These are phyloP conservation scores for Pseudogymnoascus sp. DNA, from an alignment of 2,329 filamentous ascomycete genomes.

Conservation along the genomic window DNA sequence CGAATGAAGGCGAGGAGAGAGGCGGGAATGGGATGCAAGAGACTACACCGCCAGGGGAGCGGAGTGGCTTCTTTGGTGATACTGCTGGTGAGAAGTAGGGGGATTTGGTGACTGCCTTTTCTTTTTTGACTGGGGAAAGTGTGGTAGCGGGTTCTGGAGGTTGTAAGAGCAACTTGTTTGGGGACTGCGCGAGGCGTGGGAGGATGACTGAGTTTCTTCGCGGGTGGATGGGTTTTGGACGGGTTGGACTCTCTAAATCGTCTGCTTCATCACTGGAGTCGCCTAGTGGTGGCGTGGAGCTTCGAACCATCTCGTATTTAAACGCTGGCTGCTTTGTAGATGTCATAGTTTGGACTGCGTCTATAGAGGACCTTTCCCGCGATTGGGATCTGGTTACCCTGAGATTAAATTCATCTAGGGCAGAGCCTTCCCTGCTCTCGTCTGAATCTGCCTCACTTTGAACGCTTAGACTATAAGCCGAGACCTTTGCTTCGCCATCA, in stretches of 20 bases:
- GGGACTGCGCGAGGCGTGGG: background rate
- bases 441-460: background rate
- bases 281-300: background rate
- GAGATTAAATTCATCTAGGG: background rate
- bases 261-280: background rate
- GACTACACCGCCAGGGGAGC: slow-evolving; percentile 30
- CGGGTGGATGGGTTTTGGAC: background rate
- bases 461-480: background rate
- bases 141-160: background rate
- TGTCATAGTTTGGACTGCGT: background rate
- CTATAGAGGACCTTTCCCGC: background rate
- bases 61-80: background rate
- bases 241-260: background rate
- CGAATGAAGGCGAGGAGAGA: slow-evolving; percentile 58
- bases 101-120: slow-evolving; percentile 22
- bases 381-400: background rate
- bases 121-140: background rate
- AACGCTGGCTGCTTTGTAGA: background rate
- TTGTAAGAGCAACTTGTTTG: background rate
- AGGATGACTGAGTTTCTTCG: background rate
- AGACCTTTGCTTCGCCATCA: background rate
- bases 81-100: slow-evolving; percentile 25
- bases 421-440: background rate
- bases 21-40: slow-evolving; percentile 61
- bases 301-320: background rate